Conservation (phyloP, 345 rosid species). For the Hypericum androsaemum region DNA sequence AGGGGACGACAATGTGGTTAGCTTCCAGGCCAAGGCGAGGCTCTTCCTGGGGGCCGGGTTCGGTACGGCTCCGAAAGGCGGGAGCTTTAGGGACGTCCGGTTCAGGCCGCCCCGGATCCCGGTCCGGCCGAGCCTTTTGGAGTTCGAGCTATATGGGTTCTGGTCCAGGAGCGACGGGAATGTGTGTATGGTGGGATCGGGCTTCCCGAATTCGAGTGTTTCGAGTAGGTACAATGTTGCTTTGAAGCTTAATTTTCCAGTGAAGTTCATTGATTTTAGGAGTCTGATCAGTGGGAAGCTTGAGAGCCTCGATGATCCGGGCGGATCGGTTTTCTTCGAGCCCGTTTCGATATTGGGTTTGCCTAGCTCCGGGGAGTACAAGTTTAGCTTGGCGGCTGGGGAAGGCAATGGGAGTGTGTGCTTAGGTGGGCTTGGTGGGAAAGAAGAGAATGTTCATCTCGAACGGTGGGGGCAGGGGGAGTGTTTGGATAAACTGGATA, state of each 20-base stretch:
- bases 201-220: conserved; percentile 24
- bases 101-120: conserved; percentile 48
- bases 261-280: conserved; percentile 31
- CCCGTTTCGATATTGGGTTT: conserved; percentile 54
- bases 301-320: conserved; percentile 32
- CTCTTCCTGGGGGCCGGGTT: conserved; percentile 12
- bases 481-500: conserved; percentile 18
- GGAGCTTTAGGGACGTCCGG: conserved; percentile 30
- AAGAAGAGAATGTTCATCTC: conserved; percentile 19
- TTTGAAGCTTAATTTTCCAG: conserved; percentile 54
- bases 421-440: conserved; percentile 20
- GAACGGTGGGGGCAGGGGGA: conserved; percentile 9
- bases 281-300: conserved; percentile 54
- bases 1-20: not conserved
- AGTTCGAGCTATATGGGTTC: conserved; percentile 49
- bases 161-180: conserved; percentile 64
- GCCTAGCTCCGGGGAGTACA: conserved; percentile 32
- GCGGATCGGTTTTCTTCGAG: conserved; percentile 29
- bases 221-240: conserved; percentile 28
- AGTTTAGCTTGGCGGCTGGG: conserved; percentile 34
- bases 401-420: conserved; percentile 24
- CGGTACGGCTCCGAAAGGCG: not conserved
- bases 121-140: conserved; percentile 14
- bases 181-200: conserved; percentile 86
- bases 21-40: conserved; percentile 16